Evolutionary conservation across 352 stramenopile genomes (phyloP), one percentile per base, ranked within the genome.

Genomic region (Pythium utonaiense): DNA sequence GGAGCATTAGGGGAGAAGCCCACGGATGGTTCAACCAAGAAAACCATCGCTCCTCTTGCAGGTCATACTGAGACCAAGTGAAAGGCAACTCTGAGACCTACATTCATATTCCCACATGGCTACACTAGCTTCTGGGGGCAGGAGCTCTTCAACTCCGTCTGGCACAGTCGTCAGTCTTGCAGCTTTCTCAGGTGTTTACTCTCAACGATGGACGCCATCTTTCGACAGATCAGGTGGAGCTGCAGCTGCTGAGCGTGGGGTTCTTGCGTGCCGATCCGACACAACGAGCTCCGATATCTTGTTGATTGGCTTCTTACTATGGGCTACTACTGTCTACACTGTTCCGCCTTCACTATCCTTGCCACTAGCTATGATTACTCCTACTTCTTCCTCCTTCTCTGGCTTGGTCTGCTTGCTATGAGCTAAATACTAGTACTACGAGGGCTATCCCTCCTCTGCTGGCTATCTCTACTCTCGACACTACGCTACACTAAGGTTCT

Each of bases 221-320:
- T 62, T 62, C 44, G 42, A 55, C n/a, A 14, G 55, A 62, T 62
- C 55, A 49, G 44, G 21, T 48, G 33, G 7, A 36, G 14, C 21
- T 53, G 27, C 17, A 10, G 1, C 17, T 41, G 48, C 21, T 38
- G 16, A 3, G 22, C 25, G 40, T 25, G 25, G 25, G 16, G 10
- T 36, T 10, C 21, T 50, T 60, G 7, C 19, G 48, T n/a, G 36
- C 38, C 30, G 21, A 33, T 54, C 16, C 17, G 16, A 21, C 38
- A 5, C 16, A 5, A 25, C 16, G 38, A n/a, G 21, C 38, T 25
- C 38, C 38, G 1, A 24, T 45, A 45, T 45, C 17, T 45, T 22
- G n/a, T 45, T 45, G 38, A 45, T 45, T 3, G 38, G 38, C 17
- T 16, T 13, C 38, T 45, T 24, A 45, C 38, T 22, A 8, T n/a